phyloP scores from a whole-genome alignment of 768 basidiomycete species.

The Macrolepiota albuminosa region DNA sequence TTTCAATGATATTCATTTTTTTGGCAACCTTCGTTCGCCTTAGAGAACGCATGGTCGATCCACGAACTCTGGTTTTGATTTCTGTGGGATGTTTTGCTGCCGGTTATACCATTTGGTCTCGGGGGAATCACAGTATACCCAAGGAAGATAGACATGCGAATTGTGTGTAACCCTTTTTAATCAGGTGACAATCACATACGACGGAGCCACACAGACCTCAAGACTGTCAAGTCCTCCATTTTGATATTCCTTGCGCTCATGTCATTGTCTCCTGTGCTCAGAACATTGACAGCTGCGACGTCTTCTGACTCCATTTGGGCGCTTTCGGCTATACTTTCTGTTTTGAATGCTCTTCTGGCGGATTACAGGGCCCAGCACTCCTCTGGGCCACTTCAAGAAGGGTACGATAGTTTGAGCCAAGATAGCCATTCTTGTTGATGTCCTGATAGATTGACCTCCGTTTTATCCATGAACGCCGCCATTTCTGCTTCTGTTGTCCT shows the following conservation, averaged over 20 bases:
- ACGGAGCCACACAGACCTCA: conserved; percentile 52
- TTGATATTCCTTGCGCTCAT: conserved; percentile 86
- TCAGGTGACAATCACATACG: background rate
- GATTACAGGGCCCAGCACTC: conserved; percentile 63
- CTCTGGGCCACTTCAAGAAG: conserved; percentile 47
- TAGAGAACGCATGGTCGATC: conserved; percentile 58
- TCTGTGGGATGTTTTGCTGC: conserved; percentile 55
- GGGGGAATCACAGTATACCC: conserved; percentile 32
- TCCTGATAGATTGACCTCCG: conserved; percentile 61
- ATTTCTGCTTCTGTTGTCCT: conserved; percentile 91
- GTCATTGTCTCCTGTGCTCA: conserved; percentile 85
- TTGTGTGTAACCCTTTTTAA: conserved; percentile 11
- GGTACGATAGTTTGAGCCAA: conserved; percentile 34
- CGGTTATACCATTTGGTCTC: conserved; percentile 63
- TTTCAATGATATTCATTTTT: conserved; percentile 78
- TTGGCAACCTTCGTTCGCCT: conserved; percentile 74
- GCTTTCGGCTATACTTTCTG: conserved; percentile 78
- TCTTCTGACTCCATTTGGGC: conserved; percentile 98
- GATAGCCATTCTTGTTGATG: conserved; percentile 14
- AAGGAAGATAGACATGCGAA: conserved; percentile 12
- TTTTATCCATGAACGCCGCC: conserved; percentile 86
- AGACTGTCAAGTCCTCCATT: conserved; percentile 74
- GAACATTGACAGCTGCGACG: conserved; percentile 90
- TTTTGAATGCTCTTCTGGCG: conserved; percentile 75
- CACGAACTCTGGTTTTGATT: conserved; percentile 62